Evolutionary conservation across 306 rosid genomes (phyloP), one percentile per base, ranked within the genome.

Genomic region (Canavalia gladiata): DNA sequence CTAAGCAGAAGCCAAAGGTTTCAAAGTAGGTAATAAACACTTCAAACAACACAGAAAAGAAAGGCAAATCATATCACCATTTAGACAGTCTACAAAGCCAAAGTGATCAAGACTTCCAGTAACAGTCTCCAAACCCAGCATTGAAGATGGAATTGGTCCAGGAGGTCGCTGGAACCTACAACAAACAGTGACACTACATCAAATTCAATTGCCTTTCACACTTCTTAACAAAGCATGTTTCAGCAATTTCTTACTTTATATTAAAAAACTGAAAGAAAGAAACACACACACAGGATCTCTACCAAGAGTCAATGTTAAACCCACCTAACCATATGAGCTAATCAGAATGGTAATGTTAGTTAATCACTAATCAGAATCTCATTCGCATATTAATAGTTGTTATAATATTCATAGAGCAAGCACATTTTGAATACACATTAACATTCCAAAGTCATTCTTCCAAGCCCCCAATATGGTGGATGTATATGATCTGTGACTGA

Each of bases 81-180:
- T 94, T 31, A 94, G 88, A 82, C 86, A 94, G 83, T 94, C 98
- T 80, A 87, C 97, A 77, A 90, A 89, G 77, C 93, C 91, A 66
- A 94, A 90, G 84, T 86, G 85, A 77, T 89, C 91, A 74, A 94
- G 82, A 64, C 79, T 84, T 85, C 98, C 98, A 0, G 92, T 90
- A 46, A 90, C 31, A 64, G 93, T 87, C 84, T 94, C 98, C 80
- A 94, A 89, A 71, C 98, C 98, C 68, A 94, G 83, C 97, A 91
- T 94, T 60, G 98, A 94, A 59, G 98, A 94, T 56, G 92, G 88
- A 68, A 94, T 91, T 74, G 88, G 75, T 11, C 95, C 97, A 34
- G 91, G 86, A 83, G 97, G 97, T 84, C 98, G 87, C 84, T 90
- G 98, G 86, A 83, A 83, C 79, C 86, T 83, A 70, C 68, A 77